A percentile compares a stretch with the other conserved stretches of the same genome.
phyloP scores from a whole-genome alignment of 331 rosid species.

The Cucumis variabilis region DNA sequence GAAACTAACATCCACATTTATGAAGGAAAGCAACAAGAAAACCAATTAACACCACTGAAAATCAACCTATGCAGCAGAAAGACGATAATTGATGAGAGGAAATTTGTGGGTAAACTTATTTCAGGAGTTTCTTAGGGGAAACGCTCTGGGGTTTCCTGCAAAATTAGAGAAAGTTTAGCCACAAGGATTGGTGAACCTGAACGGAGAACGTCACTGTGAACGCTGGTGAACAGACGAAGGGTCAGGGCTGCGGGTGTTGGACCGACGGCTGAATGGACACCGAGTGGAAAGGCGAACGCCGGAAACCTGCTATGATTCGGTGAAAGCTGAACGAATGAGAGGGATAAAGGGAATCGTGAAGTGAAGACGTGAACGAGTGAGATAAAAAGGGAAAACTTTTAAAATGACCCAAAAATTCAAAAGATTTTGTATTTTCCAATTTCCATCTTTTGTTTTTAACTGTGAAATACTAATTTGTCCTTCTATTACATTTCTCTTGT shows the following conservation, averaged over 20 bases:
- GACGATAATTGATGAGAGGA: slow-evolving; percentile 4
- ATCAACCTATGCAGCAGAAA: not conserved
- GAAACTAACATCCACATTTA: slow-evolving; percentile 21
- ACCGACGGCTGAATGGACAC: not conserved
- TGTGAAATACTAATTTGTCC: too few species aligned
- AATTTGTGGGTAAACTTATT: slow-evolving; percentile 58
- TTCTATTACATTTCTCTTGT: too few species aligned
- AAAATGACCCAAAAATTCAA: too few species aligned
- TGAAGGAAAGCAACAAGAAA: slow-evolving; percentile 24
- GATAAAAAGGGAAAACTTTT: too few species aligned
- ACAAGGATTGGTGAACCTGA: not conserved
- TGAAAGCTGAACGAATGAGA: too few species aligned
- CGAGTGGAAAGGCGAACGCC: not conserved
- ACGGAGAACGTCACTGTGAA: not conserved
- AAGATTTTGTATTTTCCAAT: too few species aligned
- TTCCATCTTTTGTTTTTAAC: too few species aligned
- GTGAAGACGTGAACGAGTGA: too few species aligned
- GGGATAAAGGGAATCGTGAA: too few species aligned
- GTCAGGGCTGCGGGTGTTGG: not conserved
- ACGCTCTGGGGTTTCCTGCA: slow-evolving; percentile 61
- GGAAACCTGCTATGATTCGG: too few species aligned
- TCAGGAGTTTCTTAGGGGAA: slow-evolving; percentile 54
- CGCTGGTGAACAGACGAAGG: not conserved
- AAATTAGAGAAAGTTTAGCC: not conserved
- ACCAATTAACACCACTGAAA: not conserved